Evolutionary conservation across 768 basidiomycete species (phyloP).

Genomic region (Roridomyces roridus): DNA sequence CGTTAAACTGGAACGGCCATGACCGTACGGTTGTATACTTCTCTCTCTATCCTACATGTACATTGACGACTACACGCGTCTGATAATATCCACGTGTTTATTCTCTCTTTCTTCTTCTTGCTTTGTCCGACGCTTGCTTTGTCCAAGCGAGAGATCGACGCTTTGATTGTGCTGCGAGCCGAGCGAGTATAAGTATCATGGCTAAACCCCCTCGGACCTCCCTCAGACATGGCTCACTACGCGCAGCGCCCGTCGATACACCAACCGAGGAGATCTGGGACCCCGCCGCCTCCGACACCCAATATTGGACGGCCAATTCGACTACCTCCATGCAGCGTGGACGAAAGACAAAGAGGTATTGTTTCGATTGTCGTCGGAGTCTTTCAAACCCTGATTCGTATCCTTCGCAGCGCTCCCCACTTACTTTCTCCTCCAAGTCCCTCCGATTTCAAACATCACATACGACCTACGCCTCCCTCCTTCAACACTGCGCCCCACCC

Average conservation of each 20-base stretch:
- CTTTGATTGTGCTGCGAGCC: constrained; percentile 3
- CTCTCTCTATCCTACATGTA: no score
- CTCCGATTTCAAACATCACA: constrained; percentile 8
- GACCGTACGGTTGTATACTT: no score
- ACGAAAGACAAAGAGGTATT: constrained; percentile 5
- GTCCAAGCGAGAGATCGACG: not conserved
- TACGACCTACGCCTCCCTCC: constrained; percentile 15
- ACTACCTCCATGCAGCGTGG: constrained; percentile 7
- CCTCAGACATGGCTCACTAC: not conserved
- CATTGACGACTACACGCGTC: no score
- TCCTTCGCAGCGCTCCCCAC: not conserved
- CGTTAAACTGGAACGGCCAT: not conserved
- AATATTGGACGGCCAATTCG: constrained; percentile 1
- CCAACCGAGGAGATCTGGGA: not conserved
- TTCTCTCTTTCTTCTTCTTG: no score
- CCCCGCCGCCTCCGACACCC: constrained; percentile 13
- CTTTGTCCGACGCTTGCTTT: constrained; percentile 8
- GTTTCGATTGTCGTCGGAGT: not conserved
- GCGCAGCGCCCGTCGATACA: constrained; percentile 1
- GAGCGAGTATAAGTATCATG: constrained; percentile 2
- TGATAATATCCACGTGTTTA: no score
- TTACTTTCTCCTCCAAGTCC: constrained; percentile 3
- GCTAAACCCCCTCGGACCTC: not conserved
- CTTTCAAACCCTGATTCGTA: not conserved
- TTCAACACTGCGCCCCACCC: constrained; percentile 6